Evolutionary conservation across 495 filamentous ascomycete genomes (phyloP).

Genomic region (Xylaria curta): DNA sequence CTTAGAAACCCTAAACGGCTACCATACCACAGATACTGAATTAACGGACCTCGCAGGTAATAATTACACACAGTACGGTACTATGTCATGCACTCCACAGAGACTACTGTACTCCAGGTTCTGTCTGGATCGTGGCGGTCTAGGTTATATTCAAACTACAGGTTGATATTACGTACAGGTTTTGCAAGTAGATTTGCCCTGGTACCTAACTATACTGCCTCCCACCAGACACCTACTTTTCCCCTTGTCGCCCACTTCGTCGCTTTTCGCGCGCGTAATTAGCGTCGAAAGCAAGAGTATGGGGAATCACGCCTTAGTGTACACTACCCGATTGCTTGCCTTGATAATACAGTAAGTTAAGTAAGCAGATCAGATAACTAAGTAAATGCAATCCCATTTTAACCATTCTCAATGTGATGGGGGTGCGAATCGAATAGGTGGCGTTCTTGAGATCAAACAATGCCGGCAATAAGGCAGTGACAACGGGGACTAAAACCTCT

Average conservation of each 20-base stretch:
- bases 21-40: not conserved
- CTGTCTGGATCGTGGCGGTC: conserved; percentile 14
- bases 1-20: not conserved
- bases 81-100: conserved; percentile 7
- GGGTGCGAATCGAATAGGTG: not conserved
- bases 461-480: conserved; percentile 3
- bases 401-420: not conserved
- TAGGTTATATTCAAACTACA: conserved; percentile 5
- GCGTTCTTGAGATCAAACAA: not conserved
- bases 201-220: not conserved
- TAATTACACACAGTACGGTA: conserved; percentile 4
- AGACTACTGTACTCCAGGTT: conserved; percentile 26
- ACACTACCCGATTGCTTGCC: not conserved
- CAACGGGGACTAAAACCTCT: not conserved
- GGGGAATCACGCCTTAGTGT: conserved; percentile 17
- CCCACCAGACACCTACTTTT: not conserved
- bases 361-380: not conserved
- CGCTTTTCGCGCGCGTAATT: conserved; percentile 5
- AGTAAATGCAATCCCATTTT: not conserved
- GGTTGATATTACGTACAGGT: conserved; percentile 27
- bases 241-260: not conserved
- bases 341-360: conserved; percentile 9
- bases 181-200: conserved; percentile 12
- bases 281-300: conserved; percentile 10
- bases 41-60: not conserved